These are phyloP conservation scores for Salix koriyanagi DNA, from an alignment of 345 rosid genomes.

Conservation along the genomic window DNA sequence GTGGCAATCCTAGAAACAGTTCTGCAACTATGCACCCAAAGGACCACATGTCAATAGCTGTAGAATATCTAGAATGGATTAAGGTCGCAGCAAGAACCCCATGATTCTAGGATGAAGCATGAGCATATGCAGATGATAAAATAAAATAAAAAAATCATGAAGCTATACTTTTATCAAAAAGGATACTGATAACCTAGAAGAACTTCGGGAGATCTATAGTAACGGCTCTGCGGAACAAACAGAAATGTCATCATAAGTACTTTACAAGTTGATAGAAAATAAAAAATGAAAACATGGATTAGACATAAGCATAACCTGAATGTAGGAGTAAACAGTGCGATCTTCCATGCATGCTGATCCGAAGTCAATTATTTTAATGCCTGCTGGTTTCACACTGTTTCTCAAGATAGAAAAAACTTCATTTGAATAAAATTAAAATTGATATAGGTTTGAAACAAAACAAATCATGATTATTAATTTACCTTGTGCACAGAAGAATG, in stretches of 20 bases:
- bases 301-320: conserved; percentile 60
- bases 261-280: conserved; percentile 8
- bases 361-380: conserved; percentile 94
- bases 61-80: conserved; percentile 72
- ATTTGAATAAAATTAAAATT: conserved; percentile 8
- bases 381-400: conserved; percentile 88
- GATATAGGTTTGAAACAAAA: conserved; percentile 9
- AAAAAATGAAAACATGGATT: background rate
- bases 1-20: conserved; percentile 90
- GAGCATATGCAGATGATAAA: background rate
- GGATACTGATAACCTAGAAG: conserved; percentile 99
- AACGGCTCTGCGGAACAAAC: conserved; percentile 84
- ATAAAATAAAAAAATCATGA: background rate
- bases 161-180: conserved; percentile 20
- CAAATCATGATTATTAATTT: conserved; percentile 24
- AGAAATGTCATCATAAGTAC: conserved; percentile 14
- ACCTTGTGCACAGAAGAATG: conserved; percentile 94
- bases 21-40: conserved; percentile 99
- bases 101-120: background rate
- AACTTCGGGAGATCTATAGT: conserved; percentile 97
- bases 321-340: conserved; percentile 95
- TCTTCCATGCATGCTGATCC: conserved; percentile 99
- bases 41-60: conserved; percentile 99
- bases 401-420: conserved; percentile 19
- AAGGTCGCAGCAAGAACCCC: conserved; percentile 28